Base-by-base conservation (phyloP, 2,329 filamentous ascomycete species). In the Cryphonectria naterciae region DNA sequence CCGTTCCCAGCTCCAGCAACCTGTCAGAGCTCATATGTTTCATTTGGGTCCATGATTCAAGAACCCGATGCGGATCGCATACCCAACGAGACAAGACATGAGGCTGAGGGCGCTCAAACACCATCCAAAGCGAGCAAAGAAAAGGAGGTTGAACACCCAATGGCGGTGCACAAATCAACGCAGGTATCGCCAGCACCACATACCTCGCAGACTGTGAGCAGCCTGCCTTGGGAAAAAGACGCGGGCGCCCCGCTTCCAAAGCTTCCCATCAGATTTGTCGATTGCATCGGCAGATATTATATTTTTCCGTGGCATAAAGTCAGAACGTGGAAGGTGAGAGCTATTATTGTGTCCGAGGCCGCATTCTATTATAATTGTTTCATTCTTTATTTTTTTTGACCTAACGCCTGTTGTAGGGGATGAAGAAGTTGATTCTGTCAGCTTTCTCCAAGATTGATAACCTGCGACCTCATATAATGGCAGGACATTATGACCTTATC, bases 211-310 rank as follows among this genome's bases (percentile, higher is more conserved):
- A 1, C 28, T 22, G 35, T 43, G 22, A 58, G 13, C 41, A 52
- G 41, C 13, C 19, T 64, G 15, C 67, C 58, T 5, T 74, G 73
- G 73, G 71, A 63, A 32, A 68, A 65, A 39, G 68, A 70, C 37
- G 46, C 72, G 13, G 70, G 56, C 7, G 68, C 62, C 11, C 68
- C 72, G n/a, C 56, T 67, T 10, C 72, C 73, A 58, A 74, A 73
- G 35, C 37, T 74, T 13, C 73, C 73, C 22, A 74, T 74, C 56
- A 64, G 73, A 19, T 72, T 74, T 65, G 68, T 61, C 35, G 73
- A 72, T 32, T 70, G 67, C 60, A 49, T 72, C 19, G 73, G 69
- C 25, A 56, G 71, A 46, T 66, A 68, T 46, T 71, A 70, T 52
- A 54, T 73, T 15, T 69, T 70, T 10, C 73, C 73, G 10, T 73